Percentiles rank a stretch among this genome's conserved stretches.
Evolutionary conservation across 345 rosid genomes (phyloP).

Genomic region (Eutrema japonicum): DNA sequence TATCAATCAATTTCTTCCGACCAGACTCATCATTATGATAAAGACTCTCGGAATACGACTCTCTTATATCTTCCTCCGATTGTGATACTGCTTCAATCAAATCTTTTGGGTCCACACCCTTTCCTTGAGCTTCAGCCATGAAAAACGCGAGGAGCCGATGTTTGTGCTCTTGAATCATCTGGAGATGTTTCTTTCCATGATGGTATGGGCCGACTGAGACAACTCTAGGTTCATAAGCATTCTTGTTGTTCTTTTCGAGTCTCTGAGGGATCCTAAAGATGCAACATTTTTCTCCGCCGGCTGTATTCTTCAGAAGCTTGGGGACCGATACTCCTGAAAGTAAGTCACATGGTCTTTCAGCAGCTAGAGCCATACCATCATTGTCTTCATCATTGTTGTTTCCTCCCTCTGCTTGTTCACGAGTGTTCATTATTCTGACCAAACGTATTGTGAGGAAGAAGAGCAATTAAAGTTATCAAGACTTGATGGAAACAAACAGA

Average conservation of each 20-base stretch:
- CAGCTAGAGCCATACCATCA: not conserved
- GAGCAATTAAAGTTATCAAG: not conserved
- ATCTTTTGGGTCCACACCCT: not conserved
- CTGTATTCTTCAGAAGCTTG: conserved; percentile 41
- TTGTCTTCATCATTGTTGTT: not conserved
- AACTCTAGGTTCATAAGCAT: conserved; percentile 48
- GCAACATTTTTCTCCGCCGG: conserved; percentile 45
- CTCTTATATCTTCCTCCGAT: conserved; percentile 26
- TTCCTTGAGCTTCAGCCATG: not conserved
- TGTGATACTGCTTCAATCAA: conserved; percentile 20
- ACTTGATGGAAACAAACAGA: not conserved
- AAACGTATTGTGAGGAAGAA: not conserved
- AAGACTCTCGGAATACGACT: conserved; percentile 31
- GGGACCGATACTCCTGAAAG: conserved; percentile 27
- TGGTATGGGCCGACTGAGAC: conserved; percentile 56
- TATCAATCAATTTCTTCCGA: conserved; percentile 36
- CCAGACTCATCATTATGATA: not conserved
- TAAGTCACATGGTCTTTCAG: not conserved
- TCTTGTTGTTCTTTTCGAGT: conserved; percentile 36
- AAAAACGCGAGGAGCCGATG: conserved; percentile 35
- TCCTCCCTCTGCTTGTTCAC: not conserved
- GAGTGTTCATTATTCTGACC: not conserved
- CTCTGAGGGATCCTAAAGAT: conserved; percentile 51
- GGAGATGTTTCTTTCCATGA: conserved; percentile 45
- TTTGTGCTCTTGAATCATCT: conserved; percentile 56